These are phyloP conservation scores for Escallonia herrerae DNA, from an alignment of 129 eudicot genomes.

Conservation along the genomic window DNA sequence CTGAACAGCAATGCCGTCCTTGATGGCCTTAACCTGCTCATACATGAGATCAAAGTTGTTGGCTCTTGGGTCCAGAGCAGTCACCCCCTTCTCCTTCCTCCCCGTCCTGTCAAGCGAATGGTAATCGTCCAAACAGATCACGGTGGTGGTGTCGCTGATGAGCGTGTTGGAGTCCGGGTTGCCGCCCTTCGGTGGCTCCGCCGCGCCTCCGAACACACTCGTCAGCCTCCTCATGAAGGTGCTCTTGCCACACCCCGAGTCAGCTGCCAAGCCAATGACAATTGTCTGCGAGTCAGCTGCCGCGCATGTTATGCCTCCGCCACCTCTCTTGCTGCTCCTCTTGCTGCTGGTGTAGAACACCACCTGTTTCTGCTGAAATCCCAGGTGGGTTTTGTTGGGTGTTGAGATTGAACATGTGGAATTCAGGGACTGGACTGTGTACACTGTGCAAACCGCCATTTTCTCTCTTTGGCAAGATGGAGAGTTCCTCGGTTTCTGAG, in stretches of 20 bases:
- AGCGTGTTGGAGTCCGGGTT: slow-evolving; percentile 96
- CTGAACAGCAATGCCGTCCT: slow-evolving; percentile 60
- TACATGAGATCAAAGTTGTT: slow-evolving; percentile 93
- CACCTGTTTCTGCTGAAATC: slow-evolving; percentile 64
- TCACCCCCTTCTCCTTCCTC: slow-evolving; percentile 84
- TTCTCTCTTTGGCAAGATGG: slow-evolving; percentile 18
- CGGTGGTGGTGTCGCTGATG: slow-evolving; percentile 88
- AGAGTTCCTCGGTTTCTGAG: slow-evolving; percentile 8
- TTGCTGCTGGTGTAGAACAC: slow-evolving; percentile 35
- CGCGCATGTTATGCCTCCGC: slow-evolving; percentile 47
- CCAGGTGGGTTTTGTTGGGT: slow-evolving; percentile 58
- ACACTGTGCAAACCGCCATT: slow-evolving; percentile 82
- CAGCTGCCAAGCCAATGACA: slow-evolving; percentile 93
- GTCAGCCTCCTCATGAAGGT: slow-evolving; percentile 96
- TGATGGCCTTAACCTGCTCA: slow-evolving; percentile 87
- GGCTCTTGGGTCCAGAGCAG: slow-evolving; percentile 92
- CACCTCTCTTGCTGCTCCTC: slow-evolving; percentile 24
- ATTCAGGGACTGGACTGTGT: slow-evolving; percentile 65
- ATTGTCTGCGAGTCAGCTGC: slow-evolving; percentile 45
- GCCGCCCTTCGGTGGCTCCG: slow-evolving; percentile 93
- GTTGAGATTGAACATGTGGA: slow-evolving; percentile 69
- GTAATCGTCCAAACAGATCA: slow-evolving; percentile 86
- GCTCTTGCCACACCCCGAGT: slow-evolving; percentile 96
- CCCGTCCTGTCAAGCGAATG: slow-evolving; percentile 92
- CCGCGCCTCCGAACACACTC: slow-evolving; percentile 97